Base-by-base conservation (phyloP, 2,329 filamentous ascomycete species). In the Domatiomyces catenatus region DNA sequence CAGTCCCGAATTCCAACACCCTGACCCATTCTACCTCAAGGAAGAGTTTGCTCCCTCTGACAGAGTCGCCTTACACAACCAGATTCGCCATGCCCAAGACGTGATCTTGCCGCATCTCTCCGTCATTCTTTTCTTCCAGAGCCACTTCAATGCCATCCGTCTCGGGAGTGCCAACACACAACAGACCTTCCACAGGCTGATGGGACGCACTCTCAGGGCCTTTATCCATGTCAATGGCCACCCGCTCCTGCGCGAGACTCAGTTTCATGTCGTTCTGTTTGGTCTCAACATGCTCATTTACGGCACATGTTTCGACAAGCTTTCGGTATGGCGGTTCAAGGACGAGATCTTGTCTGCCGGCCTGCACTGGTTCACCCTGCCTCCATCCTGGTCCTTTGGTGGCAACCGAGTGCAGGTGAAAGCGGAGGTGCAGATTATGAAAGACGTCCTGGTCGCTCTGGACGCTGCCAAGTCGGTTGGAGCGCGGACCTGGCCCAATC, bases 21-120 rank as follows among this genome's bases (percentile, higher is more conserved):
- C 79, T 0, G 89, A 98, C 63, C 89, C 93, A 0, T 94, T 99
- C 68, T 92, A 88, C 59, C 71, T 88, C 36, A 90, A 84, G 61
- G 83, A 92, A 64, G 92, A 99, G 62, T 94, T 95, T 61, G 85
- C 90, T 3, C 90, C 92, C 1, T 94, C 86, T 50, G 88, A 95
- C 62, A 83, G 86, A 60, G 79, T 81, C 51, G 70, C 76, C 12
- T 72, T 95, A 56, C 75, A 80, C 15, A 86, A 82, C 66, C 78
- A 81, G 48, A 87, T 90, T 61, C 84, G 92, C 59, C 70, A 77
- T 24, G 82, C 88, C 1, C 86, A 94, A 60, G 84, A 92, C 60
- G 70, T 90, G 48, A 78, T 98, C 42, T 82, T 86, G 6, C 92
- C 92, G 3, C 92, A 98, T 65, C 80, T 86, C 49, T 81, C 85